Evolutionary conservation across 1,284 basidiomycete genomes (phyloP), one percentile per base, ranked within the genome.

Genomic region (Malassezia caprae): DNA sequence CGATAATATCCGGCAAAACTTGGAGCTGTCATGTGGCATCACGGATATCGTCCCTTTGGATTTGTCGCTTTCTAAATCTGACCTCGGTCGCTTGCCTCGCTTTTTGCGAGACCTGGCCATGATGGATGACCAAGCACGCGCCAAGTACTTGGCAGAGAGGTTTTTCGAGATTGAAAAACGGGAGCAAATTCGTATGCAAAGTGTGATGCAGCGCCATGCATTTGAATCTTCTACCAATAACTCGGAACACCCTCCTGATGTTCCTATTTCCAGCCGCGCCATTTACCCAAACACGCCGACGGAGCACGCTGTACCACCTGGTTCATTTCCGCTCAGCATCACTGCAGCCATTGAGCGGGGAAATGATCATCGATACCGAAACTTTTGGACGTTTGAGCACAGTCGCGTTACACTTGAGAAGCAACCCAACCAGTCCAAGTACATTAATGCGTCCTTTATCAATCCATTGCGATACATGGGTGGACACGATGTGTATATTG

Each of bases 361-460:
- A 11, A 80, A 83, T 11, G 91, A 96, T 79, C 96, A 96, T 67
- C 66, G 77, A 12, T 80, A 75, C 74, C 90, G 90, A 68, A 88
- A 96, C 71, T 93, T 96, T 52, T 96, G 90, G 90, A 90, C 90
- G 0, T 96, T 91, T 68, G 90, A 94, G 69, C 88, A 90, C 71
- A 84, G 66, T 41, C 69, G 73, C n/a, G 69, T 76, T 3, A 61
- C 64, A 44, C 59, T 69, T 15, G 37, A 42, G 19, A 51, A 54
- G 39, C 46, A 31, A 26, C 64, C 65, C 4, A 52, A 56, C 11
- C 49, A 47, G 3, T 30, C 48, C 4, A 65, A 66, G 30, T 74
- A 74, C 52, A 42, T 74, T 46, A 74, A 74, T 43, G 72, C 60
- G 10, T 71, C 68, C 3, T 70, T 56, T 27, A 52, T 73, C 26